Evolutionary conservation across 768 basidiomycete genomes (phyloP), one percentile per base, ranked within the genome.

Genomic region (Tulasnella sp.): DNA sequence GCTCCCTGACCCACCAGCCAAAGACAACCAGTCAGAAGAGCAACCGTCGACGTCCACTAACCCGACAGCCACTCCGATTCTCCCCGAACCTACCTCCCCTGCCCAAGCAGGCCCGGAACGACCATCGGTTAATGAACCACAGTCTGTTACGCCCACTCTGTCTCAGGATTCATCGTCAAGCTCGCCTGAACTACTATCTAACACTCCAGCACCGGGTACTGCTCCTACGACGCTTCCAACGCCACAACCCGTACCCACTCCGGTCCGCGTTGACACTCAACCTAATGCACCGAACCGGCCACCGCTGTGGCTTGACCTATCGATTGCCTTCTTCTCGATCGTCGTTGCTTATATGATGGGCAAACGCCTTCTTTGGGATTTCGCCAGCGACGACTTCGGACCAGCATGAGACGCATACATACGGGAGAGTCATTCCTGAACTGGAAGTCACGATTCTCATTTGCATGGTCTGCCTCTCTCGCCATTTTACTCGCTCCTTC

Each of bases 1-100:
- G 72, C 88, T 96, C 73, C 93, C 93, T 16, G 92, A 94, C 84
- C 91, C 90, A 16, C 81, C 85, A 1, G 75, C 81, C 35, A 74
- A 57, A 11, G 51, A 70, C 42, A 46, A 46, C 26, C 46, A 75
- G n/a, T 46, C 35, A 9, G 39, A 46, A n/a, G 46, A 75, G 44
- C 35, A 37, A 32, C 46, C 74, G 7, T 26, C 75, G 32, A 61
- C 55, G 39, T 32, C 51, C 16, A 37, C 40, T 9, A n/a, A 44
- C 26, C 40, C 37, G 26, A 18, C 77, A 4, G 37, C 69, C 23
- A 23, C 57, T 40, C 57, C 48, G 55, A 16, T 16, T 57, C 23
- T 72, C 20, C 32, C 32, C 40, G 69, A 40, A 18, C 9, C 61
- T 7, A 37, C 39, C 46, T 6, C 77, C 18, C n/a, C 69, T 20